phyloP scores from a whole-genome alignment of 768 basidiomycete genomes.

The Phaeotremella skinneri region DNA sequence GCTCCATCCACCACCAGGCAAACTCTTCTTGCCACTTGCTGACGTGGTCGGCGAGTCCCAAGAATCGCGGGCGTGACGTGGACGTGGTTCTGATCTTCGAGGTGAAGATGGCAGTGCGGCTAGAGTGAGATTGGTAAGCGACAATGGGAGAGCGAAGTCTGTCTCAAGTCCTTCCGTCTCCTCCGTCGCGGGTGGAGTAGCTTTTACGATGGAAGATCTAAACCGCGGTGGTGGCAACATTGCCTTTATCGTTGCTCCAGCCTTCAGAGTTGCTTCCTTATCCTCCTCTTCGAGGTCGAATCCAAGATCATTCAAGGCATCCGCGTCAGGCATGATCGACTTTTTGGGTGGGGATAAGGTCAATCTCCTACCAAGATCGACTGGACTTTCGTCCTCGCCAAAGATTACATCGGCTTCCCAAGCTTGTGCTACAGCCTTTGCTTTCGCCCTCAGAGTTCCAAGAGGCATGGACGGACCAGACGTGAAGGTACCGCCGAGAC shows the following conservation, averaged over 20 bases:
- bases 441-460: slow-evolving; percentile 21
- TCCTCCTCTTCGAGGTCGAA: slow-evolving; percentile 27
- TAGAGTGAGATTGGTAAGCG: slow-evolving; percentile 43
- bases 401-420: slow-evolving; percentile 40
- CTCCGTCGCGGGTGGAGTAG: slow-evolving; percentile 11
- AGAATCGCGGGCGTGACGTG: slow-evolving; percentile 18
- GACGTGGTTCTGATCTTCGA: slow-evolving; percentile 10
- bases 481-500: slow-evolving; percentile 16
- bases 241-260: slow-evolving; percentile 46
- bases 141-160: slow-evolving; percentile 44
- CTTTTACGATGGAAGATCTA: not conserved
- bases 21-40: slow-evolving; percentile 15
- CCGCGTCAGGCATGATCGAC: slow-evolving; percentile 16
- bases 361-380: slow-evolving; percentile 5
- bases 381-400: slow-evolving; percentile 9
- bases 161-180: slow-evolving; percentile 31
- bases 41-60: slow-evolving; percentile 37
- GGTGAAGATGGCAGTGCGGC: slow-evolving; percentile 20
- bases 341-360: slow-evolving; percentile 19
- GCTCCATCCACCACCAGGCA: slow-evolving; percentile 5
- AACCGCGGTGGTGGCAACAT: slow-evolving; percentile 35
- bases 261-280: slow-evolving; percentile 46
- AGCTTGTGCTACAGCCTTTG: slow-evolving; percentile 24
- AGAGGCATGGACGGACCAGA: not conserved
- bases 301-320: slow-evolving; percentile 36